Conservation (phyloP, 495 filamentous ascomycete species). For the Gamarada debralockiae region DNA sequence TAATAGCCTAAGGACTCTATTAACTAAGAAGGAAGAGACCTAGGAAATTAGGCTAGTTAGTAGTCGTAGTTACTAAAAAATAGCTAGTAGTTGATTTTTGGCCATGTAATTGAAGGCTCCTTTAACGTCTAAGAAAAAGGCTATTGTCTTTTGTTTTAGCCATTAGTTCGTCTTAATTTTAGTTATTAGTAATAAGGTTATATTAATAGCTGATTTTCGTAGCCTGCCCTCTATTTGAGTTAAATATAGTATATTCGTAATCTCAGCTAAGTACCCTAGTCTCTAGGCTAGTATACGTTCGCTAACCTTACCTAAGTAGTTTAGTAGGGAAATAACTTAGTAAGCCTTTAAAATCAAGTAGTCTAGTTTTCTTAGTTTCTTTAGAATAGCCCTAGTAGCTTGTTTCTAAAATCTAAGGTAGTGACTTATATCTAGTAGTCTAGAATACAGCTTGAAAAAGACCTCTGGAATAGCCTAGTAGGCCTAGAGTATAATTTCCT, state of each 20-base stretch:
- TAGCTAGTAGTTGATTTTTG: background rate
- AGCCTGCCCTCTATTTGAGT: background rate
- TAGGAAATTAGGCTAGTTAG: background rate
- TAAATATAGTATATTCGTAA: background rate
- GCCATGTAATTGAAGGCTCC: background rate
- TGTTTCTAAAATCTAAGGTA: too few species aligned
- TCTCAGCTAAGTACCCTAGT: background rate
- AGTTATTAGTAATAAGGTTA: background rate
- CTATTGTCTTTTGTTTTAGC: background rate
- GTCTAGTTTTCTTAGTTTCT: too few species aligned
- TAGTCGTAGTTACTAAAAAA: background rate
- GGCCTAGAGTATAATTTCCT: too few species aligned
- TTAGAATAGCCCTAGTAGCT: too few species aligned
- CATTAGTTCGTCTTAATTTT: too few species aligned
- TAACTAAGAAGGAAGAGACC: background rate
- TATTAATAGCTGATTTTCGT: background rate
- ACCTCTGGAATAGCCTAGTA: too few species aligned
- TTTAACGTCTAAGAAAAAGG: slow-evolving; percentile 1
- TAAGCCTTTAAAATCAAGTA: background rate
- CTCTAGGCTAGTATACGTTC: background rate
- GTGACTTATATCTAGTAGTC: too few species aligned
- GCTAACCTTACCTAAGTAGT: background rate
- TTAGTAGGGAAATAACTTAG: background rate
- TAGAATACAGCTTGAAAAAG: too few species aligned
- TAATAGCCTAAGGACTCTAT: background rate